phyloP scores from a whole-genome alignment of 345 rosid species.

The Eucalyptus polyanthemos region DNA sequence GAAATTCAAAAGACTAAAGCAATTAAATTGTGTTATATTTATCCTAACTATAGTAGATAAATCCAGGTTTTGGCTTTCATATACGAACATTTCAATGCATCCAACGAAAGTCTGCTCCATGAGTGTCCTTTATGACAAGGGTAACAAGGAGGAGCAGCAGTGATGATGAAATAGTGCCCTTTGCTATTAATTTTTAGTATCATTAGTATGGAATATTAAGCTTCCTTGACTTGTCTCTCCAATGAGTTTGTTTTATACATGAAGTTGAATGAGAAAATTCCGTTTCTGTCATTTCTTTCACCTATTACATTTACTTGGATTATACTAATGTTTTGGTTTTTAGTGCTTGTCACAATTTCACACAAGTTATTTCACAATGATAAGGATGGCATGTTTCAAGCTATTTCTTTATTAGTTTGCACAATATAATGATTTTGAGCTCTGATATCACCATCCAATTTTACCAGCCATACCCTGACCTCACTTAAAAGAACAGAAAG shows the following conservation, averaged over 20 bases:
- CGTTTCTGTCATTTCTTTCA: neutral
- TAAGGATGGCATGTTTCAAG: neutral
- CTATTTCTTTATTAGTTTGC: neutral
- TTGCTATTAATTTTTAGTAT: neutral
- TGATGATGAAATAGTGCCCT: neutral
- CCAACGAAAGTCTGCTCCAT: neutral
- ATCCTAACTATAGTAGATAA: neutral
- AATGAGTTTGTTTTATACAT: neutral
- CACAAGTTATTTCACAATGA: neutral
- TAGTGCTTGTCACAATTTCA: neutral
- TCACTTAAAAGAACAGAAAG: neutral
- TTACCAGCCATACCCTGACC: neutral
- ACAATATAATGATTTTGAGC: neutral
- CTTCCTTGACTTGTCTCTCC: neutral
- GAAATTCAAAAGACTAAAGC: neutral
- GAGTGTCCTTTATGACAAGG: neutral
- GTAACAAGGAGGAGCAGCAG: neutral
- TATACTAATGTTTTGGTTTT: neutral
- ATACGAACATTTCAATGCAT: neutral
- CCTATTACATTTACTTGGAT: neutral
- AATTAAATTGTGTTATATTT: neutral
- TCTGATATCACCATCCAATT: neutral
- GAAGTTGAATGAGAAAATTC: neutral
- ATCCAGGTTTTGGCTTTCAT: neutral
- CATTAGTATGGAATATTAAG: neutral